phyloP scores from a whole-genome alignment of 208 protist species.

The Naegleria lovaniensis region DNA sequence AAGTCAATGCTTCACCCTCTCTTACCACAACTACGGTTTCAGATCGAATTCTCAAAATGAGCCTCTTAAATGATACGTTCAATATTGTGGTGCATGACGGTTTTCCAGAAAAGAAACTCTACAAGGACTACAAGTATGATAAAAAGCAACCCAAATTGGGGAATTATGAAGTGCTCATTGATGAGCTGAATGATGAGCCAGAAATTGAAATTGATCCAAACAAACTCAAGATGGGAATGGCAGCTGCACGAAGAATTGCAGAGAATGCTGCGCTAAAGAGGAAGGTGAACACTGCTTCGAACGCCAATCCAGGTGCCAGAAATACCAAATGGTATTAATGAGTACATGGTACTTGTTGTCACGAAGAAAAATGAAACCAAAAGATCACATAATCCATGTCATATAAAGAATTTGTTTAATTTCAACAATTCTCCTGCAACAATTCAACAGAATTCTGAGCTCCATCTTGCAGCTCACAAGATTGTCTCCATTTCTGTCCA shows the following conservation, averaged over 20 bases:
- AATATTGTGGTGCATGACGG: slow-evolving; percentile 68
- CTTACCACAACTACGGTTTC: slow-evolving; percentile 67
- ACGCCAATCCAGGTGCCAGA: neutral
- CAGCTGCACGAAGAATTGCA: neutral
- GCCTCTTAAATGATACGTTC: slow-evolving; percentile 65
- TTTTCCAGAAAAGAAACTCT: slow-evolving; percentile 57
- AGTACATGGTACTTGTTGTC: too few species aligned
- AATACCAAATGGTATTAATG: neutral
- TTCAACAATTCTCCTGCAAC: too few species aligned
- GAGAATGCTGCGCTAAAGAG: neutral
- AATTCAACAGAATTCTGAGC: too few species aligned
- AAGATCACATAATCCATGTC: too few species aligned
- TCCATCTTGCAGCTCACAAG: neutral
- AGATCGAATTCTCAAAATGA: slow-evolving; percentile 70
- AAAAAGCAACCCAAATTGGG: neutral
- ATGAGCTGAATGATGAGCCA: neutral
- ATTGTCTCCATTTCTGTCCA: slow-evolving; percentile 1
- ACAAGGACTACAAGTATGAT: slow-evolving; percentile 59
- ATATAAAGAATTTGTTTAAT: too few species aligned
- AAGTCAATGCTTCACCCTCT: slow-evolving; percentile 87
- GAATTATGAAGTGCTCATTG: slow-evolving; percentile 10
- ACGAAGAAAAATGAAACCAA: too few species aligned
- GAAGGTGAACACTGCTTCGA: neutral
- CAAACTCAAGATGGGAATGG: neutral
- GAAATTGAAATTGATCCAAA: neutral